These are phyloP conservation scores for Lipomyces yarrowii DNA, from an alignment of 1,139 yeast species.

Conservation along the genomic window DNA sequence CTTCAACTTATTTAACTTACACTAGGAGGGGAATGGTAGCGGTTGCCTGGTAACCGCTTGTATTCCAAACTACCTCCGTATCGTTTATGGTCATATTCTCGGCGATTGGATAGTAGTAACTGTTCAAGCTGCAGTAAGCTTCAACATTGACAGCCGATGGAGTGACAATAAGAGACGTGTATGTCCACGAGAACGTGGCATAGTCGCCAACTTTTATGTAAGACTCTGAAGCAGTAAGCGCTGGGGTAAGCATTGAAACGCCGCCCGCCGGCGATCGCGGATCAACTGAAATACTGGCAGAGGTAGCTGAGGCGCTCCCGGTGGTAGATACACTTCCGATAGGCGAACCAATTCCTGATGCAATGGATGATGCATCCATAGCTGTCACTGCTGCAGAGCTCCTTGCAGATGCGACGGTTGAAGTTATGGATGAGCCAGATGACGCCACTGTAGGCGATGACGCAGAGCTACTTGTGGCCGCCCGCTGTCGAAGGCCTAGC, in stretches of 20 bases:
- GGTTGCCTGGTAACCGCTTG: conserved; percentile 39
- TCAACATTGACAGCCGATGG: conserved; percentile 45
- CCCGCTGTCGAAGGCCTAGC: neutral
- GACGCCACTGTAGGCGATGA: neutral
- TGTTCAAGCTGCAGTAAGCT: conserved; percentile 45
- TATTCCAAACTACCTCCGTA: conserved; percentile 46
- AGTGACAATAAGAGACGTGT: conserved; percentile 43
- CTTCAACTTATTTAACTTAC: neutral
- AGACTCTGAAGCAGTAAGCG: conserved; percentile 41
- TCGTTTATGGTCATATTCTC: conserved; percentile 40
- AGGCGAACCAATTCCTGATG: neutral
- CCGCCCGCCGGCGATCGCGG: conserved; percentile 44
- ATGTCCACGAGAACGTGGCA: conserved; percentile 49
- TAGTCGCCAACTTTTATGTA: conserved; percentile 46
- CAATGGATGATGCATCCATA: neutral
- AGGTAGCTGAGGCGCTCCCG: neutral
- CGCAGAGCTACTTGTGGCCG: neutral
- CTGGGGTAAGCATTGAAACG: conserved; percentile 42
- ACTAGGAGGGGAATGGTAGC: conserved; percentile 36
- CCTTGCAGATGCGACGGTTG: neutral
- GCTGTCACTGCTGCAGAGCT: neutral
- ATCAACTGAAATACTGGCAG: conserved; percentile 18
- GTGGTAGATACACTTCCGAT: neutral
- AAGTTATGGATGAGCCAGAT: neutral
- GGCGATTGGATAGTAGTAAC: conserved; percentile 45